Evolutionary conservation across 129 eudicot species (phyloP), one percentile per base, ranked within the genome.

Genomic region (Glebionis coronaria): DNA sequence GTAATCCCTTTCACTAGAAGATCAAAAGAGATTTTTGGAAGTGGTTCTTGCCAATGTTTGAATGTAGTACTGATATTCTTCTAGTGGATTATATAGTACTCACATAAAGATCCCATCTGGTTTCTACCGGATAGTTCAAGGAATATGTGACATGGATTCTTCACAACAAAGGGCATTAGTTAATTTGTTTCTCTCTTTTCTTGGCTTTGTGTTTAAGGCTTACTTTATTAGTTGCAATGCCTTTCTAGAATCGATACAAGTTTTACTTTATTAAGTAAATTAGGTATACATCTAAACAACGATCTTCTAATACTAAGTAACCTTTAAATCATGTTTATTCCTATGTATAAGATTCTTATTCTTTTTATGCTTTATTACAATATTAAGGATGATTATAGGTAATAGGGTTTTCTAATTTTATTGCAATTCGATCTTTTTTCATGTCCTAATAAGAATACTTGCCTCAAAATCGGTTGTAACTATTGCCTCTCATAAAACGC

Each of bases 151-250:
- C n/a, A 4, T 4, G 12, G 63, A 42, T 73, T 21, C 57, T 15
- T 29, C 28, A 8, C 35, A 72, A 38, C 69, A 13, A 50, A 72
- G 25, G 1, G 25, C 25, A 23, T 23, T 23, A 23, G 27, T 57
- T 57, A 23, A 45, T 57, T 57, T 35, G 61, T 51, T 52, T 53
- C 38, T 29, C 15, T 11, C 71, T 49, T 50, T n/a, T n/a, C 11
- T 65, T 46, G 40, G 44, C 44, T 23, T 65, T 44, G 11, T 25
- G 38, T 29, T 29, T 45, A 63, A 45, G 56, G 20, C 45, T 4
- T 27, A 1, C 3, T 38, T 7, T 5, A 45, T 45, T 14, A 45
- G 54, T 63, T 45, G 7, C 9, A 12, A 47, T 47, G 53, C 53
- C 51, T 47, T 47, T 47, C 12, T 47, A 12, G 53, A 47, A 11